These are phyloP conservation scores for Ocimum tenuiflorum DNA, from an alignment of 257 asterid genomes.

Conservation along the genomic window DNA sequence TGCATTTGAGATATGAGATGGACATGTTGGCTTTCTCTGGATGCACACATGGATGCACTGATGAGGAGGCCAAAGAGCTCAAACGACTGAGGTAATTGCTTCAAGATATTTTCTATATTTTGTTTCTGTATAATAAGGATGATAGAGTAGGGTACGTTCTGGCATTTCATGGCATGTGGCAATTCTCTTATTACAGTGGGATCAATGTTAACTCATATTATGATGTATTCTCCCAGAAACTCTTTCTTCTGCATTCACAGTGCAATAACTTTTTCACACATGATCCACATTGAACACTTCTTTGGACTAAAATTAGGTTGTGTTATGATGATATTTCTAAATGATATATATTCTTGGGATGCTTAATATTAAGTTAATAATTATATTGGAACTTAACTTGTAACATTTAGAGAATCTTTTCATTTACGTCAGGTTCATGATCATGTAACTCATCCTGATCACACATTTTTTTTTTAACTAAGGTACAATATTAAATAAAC, in stretches of 20 bases:
- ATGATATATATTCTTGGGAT: neutral
- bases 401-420: neutral
- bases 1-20: constrained; percentile 94
- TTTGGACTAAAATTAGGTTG: neutral
- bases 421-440: no score
- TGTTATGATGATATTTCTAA: neutral
- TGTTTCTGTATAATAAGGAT: neutral
- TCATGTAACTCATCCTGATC: no score
- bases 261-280: neutral
- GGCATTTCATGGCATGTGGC: neutral
- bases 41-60: constrained; percentile 87
- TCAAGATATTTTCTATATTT: neutral
- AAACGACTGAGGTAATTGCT: constrained; percentile 60
- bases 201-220: neutral
- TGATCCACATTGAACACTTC: neutral
- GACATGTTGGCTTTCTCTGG: constrained; percentile 97
- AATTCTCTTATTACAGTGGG: neutral
- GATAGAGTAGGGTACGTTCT: neutral
- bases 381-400: no score
- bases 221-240: no score
- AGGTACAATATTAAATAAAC: no score
- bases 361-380: no score
- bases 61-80: constrained; percentile 78
- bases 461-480: neutral
- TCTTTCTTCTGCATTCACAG: no score